Evolutionary conservation across 441 rosid genomes (phyloP), one percentile per base, ranked within the genome.

Genomic region (Lagerstroemia fauriei): DNA sequence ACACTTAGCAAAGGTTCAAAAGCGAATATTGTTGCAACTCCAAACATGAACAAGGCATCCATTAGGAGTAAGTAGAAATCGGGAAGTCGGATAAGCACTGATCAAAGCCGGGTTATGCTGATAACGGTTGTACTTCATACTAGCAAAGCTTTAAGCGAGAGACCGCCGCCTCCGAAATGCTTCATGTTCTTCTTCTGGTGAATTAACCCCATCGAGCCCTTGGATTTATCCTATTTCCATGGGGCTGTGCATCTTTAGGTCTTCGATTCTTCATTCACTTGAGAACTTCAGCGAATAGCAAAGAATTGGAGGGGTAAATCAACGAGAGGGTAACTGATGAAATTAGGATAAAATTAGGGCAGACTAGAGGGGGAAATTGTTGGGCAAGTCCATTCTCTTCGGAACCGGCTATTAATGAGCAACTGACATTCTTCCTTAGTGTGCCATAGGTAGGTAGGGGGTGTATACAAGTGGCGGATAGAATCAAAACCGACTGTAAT

Each of bases 91-190:
- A 34, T 8, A 83, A 81, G 31, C 89, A 96, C 98, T 93, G 82
- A 91, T 88, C 59, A 92, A 56, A 78, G 93, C 90, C 38, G 98
- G 98, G 74, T 93, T 96, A 87, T 93, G 90, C 78, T 83, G 83
- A 44, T 78, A 86, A 83, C 73, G 85, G 32, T 80, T 85, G 17
- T 95, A 91, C 87, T 93, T 95, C 59, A 91, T 86, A 81, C 91
- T 94, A 29, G 95, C 95, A 75, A 93, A 96, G 95, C 91, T 81
- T 91, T 91, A 46, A 96, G 98, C 8, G 98, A 96, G 84, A 95
- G 98, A 75, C 96, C 96, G 46, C 85, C 83, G 78, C 98, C 97
- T 81, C 98, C 95, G 76, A 96, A 85, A 80, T 96, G 90, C 90
- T 78, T 87, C 87, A 91, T 82, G 89, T 96, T 95, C 91, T 84